Evolutionary conservation across 768 basidiomycete species (phyloP).

Genomic region (Lactarius deliciosus): DNA sequence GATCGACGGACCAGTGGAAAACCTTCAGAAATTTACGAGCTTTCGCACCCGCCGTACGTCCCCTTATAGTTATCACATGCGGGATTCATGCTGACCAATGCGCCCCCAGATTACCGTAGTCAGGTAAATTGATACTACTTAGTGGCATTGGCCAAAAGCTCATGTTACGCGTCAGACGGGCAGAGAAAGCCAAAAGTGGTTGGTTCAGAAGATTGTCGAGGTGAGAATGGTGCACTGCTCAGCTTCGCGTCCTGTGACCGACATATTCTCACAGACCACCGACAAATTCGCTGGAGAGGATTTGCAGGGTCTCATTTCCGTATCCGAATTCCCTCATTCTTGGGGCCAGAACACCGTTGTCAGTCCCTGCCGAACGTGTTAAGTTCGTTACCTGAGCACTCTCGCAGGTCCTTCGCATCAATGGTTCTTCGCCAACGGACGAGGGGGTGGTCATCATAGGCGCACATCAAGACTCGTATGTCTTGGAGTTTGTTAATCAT

Average conservation of each 20-base stretch:
- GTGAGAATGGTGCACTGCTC: constrained; percentile 38
- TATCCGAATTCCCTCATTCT: constrained; percentile 71
- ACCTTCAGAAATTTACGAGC: constrained; percentile 64
- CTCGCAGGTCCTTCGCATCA: constrained; percentile 68
- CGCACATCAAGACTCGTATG: constrained; percentile 82
- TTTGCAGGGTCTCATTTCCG: constrained; percentile 55
- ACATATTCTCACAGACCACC: constrained; percentile 53
- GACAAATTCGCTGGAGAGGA: constrained; percentile 55
- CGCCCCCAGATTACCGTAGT: constrained; percentile 62
- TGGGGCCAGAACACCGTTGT: constrained; percentile 88
- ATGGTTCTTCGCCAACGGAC: constrained; percentile 63
- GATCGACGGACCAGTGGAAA: constrained; percentile 59
- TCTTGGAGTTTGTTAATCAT: constrained; percentile 15
- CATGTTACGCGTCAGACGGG: constrained; percentile 53
- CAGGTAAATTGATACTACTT: constrained; percentile 44
- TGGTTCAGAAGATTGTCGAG: constrained; percentile 63
- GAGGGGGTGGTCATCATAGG: constrained; percentile 66
- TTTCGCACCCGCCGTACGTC: constrained; percentile 72
- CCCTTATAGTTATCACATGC: constrained; percentile 17
- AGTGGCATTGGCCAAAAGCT: constrained; percentile 22
- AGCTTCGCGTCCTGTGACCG: neutral
- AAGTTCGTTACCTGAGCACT: constrained; percentile 1
- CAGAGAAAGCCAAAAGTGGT: constrained; percentile 74
- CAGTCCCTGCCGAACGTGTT: constrained; percentile 31
- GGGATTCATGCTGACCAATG: constrained; percentile 32